Percentiles rank a stretch among this genome's conserved stretches.
These are phyloP conservation scores for Apiospora phragmitis DNA, from an alignment of 2,329 filamentous ascomycete species.

Conservation along the genomic window DNA sequence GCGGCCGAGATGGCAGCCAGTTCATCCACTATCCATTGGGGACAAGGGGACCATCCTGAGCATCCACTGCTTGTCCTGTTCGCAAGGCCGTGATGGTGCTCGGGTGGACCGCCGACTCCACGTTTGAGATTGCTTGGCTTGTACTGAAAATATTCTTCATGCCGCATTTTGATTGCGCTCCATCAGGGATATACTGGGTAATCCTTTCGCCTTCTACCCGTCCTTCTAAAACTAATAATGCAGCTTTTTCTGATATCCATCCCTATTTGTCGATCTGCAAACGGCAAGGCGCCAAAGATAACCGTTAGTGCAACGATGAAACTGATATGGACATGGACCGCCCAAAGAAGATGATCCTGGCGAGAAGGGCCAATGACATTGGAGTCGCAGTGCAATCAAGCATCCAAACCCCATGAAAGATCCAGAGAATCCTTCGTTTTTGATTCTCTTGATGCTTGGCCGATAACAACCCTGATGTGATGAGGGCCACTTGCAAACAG, in stretches of 20 bases:
- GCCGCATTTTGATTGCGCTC: constrained; percentile 5
- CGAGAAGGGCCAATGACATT: not conserved
- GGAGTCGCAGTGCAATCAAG: not conserved
- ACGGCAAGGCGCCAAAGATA: not conserved
- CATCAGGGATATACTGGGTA: not conserved
- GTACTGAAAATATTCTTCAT: not conserved
- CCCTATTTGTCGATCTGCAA: not conserved
- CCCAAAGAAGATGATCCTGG: not conserved
- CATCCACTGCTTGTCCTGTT: not conserved
- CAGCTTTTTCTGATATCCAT: not conserved
- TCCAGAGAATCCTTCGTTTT: not conserved
- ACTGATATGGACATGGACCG: not conserved
- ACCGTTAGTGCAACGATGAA: not conserved
- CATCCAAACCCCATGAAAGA: not conserved
- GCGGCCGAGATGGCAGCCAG: constrained; percentile 3
- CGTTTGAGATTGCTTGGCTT: constrained; percentile 7
- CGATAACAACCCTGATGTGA: not conserved
- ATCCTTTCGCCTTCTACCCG: not conserved
- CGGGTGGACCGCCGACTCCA: not conserved
- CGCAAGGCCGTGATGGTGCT: not conserved
- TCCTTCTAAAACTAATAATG: not conserved
- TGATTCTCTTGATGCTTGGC: not conserved
- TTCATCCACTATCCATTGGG: not conserved
- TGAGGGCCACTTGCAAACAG: not conserved
- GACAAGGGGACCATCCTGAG: too few relatives aligned